Conservation (phyloP, 176 grass and related monocot genomes). For the Pharus latifolius region DNA sequence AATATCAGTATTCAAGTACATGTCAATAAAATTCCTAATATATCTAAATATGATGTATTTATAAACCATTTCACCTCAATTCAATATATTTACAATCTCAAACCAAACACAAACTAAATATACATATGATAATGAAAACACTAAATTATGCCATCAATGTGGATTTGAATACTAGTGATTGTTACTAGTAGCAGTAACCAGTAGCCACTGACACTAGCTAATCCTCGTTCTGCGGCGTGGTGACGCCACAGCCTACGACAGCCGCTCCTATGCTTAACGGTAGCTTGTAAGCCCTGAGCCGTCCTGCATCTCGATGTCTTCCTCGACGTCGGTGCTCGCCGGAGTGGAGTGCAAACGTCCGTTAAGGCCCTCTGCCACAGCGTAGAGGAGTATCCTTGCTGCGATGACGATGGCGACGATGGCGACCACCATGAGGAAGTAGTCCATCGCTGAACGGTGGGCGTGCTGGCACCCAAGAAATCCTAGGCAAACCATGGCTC, state of each 20-base stretch:
- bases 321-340: constrained; percentile 15
- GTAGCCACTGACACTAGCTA: no score
- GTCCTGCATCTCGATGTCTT: constrained; percentile 21
- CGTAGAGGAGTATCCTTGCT: constrained; percentile 16
- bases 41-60: no score
- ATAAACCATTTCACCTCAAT: no score
- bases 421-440: constrained; percentile 26
- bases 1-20: no score
- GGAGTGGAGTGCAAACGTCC: constrained; percentile 9
- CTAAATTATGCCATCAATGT: no score
- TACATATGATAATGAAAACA: no score
- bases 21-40: no score
- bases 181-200: no score
- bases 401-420: constrained; percentile 9
- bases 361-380: constrained; percentile 21
- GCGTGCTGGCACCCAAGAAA: constrained; percentile 7
- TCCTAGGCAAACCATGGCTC: constrained; percentile 36
- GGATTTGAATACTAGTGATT: no score
- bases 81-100: no score
- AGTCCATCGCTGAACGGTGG: constrained; percentile 28
- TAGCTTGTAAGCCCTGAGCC: background rate
- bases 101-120: no score
- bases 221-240: background rate
- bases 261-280: background rate
- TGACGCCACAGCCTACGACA: background rate